Conservation (phyloP, 768 basidiomycete genomes). For the Trametes gibbosa region DNA sequence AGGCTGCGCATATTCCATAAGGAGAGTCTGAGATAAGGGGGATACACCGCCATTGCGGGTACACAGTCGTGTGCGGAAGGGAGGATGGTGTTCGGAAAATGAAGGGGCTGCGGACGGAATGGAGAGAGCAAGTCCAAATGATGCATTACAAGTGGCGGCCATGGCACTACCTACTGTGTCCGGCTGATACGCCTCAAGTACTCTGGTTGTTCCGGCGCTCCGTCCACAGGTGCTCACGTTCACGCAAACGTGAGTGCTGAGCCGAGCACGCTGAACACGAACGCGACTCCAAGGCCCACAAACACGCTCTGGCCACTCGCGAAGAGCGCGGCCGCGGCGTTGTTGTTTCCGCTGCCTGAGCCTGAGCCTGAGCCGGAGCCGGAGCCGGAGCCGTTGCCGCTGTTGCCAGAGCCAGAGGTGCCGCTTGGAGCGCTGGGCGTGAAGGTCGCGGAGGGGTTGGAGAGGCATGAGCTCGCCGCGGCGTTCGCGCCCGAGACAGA, state of each 20-base stretch:
- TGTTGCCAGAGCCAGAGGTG: constrained; percentile 3
- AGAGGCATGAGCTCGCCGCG: constrained; percentile 64
- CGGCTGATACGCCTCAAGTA: not conserved
- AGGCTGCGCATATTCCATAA: too few species aligned
- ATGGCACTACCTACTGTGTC: not conserved
- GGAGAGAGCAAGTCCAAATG: too few species aligned
- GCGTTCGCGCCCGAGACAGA: constrained; percentile 46
- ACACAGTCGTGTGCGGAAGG: not conserved
- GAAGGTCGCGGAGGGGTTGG: constrained; percentile 61
- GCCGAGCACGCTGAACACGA: constrained; percentile 22
- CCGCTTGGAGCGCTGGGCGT: constrained; percentile 46
- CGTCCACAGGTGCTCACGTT: too few species aligned
- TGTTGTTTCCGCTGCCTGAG: not conserved
- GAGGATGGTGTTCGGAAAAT: too few species aligned
- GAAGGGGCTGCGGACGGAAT: too few species aligned
- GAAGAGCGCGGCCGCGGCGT: constrained; percentile 16
- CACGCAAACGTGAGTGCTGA: constrained; percentile 24
- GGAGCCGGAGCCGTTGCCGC: constrained; percentile 3
- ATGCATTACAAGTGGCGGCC: not conserved
- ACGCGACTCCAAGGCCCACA: constrained; percentile 20
- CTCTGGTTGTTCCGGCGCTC: not conserved
- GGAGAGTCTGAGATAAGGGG: not conserved
- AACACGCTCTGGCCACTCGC: constrained; percentile 9
- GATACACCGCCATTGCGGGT: too few species aligned
- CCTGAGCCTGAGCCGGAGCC: not conserved